These are phyloP conservation scores for Eleusine coracana DNA, from an alignment of 176 grass and related monocot genomes.

Conservation along the genomic window DNA sequence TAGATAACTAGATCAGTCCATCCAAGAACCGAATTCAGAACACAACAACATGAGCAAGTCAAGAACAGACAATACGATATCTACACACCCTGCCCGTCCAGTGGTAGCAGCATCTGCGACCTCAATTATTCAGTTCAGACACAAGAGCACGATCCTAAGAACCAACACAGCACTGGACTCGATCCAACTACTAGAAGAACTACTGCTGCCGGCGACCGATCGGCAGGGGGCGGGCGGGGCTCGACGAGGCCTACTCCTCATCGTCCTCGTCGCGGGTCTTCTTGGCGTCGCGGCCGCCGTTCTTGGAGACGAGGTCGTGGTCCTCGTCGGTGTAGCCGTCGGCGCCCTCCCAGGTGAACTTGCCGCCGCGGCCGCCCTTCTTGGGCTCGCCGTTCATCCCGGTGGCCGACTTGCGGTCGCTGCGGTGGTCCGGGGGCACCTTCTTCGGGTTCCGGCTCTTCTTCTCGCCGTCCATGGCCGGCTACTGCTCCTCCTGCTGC, in stretches of 20 bases:
- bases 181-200: neutral
- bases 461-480: constrained; percentile 65
- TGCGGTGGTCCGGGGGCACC: constrained; percentile 37
- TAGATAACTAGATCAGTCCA: constrained; percentile 3
- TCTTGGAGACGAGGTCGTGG: constrained; percentile 34
- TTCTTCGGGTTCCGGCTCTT: constrained; percentile 49
- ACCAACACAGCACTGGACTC: neutral
- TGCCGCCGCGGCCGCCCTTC: constrained; percentile 93
- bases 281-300: neutral
- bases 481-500: neutral
- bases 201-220: neutral
- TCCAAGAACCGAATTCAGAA: constrained; percentile 20
- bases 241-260: neutral
- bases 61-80: constrained; percentile 24
- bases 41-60: constrained; percentile 15
- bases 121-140: constrained; percentile 44
- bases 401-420: constrained; percentile 76
- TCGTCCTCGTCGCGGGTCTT: constrained; percentile 9
- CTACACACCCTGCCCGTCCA: constrained; percentile 37
- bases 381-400: constrained; percentile 84
- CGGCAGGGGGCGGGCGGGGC: neutral
- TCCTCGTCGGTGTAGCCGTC: constrained; percentile 56
- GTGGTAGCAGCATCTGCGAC: neutral
- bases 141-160: neutral
- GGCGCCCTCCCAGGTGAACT: constrained; percentile 93